A percentile compares a stretch with the other conserved stretches of the same genome.
Evolutionary conservation across 1,139 yeast species (phyloP).

Genomic region (Pneumocystis wakefieldiae): DNA sequence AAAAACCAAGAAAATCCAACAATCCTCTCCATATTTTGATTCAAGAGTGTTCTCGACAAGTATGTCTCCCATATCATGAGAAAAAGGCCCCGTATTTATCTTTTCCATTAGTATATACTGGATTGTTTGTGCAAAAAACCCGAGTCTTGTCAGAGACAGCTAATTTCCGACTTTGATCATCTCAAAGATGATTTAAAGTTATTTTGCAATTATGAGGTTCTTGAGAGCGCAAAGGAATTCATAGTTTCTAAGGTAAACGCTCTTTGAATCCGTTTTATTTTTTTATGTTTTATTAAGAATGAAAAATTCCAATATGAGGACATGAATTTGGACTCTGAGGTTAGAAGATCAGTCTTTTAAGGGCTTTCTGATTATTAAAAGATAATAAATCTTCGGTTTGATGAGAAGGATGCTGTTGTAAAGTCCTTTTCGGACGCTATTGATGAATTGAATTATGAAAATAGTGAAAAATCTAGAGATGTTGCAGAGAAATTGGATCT

Average conservation of each 20-base stretch:
- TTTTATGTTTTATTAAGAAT: background rate
- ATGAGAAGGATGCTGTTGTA: background rate
- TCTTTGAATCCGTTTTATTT: background rate
- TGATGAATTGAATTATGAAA: background rate
- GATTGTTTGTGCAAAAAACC: background rate
- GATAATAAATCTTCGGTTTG: background rate
- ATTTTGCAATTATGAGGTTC: background rate
- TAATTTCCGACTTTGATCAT: background rate
- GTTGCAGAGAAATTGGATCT: background rate
- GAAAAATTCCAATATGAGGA: background rate
- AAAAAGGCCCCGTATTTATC: background rate
- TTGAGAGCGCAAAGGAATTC: background rate
- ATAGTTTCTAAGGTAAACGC: background rate
- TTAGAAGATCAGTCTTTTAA: background rate
- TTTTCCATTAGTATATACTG: background rate
- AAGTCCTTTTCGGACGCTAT: background rate
- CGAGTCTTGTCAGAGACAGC: background rate
- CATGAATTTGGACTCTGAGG: background rate
- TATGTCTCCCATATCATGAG: background rate
- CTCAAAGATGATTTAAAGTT: background rate
- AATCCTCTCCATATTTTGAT: conserved; percentile 1
- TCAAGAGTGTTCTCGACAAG: background rate
- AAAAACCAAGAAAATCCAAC: background rate
- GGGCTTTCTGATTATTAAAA: background rate
- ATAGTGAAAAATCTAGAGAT: background rate